Base-by-base conservation (phyloP, 202 grass and related monocot species). In the Setaria italica region DNA sequence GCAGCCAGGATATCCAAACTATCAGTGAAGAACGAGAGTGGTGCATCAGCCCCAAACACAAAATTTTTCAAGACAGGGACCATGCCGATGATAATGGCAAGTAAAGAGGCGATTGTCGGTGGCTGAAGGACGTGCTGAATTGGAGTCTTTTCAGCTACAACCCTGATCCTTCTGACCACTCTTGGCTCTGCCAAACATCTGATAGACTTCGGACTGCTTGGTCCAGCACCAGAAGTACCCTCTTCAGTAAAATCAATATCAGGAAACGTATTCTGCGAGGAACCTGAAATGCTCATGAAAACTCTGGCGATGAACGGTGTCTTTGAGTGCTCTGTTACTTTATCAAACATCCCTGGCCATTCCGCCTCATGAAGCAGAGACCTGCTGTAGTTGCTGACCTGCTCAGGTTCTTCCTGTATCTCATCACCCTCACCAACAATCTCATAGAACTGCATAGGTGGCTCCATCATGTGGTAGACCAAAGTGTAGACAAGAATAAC, bases 401-500 rank as follows among this genome's bases (percentile, higher is more conserved):
- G 87, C 62, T 86, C 87, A 16, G 53, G 67, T 29, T 77, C 87
- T 51, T 77, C 67, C 53, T 70, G 25, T 80, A 89, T 90, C 83
- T 91, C 91, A 72, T 81, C 75, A 17, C 84, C 90, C 47, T 93
- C 94, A 1, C 85, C 87, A 13, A 96, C 85, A 57, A 96, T 91
- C 87, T 96, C 94, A 15, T 91, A 96, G 74, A 91, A 96, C 63
- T 93, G 87, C 91, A 96, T 91, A 1, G 94, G 91, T 3, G 94
- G 94, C 70, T 96, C 94, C 94, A 96, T 93, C 94, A 96, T 96
- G 70, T 96, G 94, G 84, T 96, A 96, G 2, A 96, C 94, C 69
- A 96, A 76, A 65, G 94, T 96, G 72, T 96, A 96, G 8, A 96
- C 94, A 78, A 96, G 91, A 64, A 96, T 86, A 30, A 96, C 94